Percentiles rank a stretch among this genome's conserved stretches.
phyloP scores from a whole-genome alignment of 164 flowering plant species.

The Stephania japonica region DNA sequence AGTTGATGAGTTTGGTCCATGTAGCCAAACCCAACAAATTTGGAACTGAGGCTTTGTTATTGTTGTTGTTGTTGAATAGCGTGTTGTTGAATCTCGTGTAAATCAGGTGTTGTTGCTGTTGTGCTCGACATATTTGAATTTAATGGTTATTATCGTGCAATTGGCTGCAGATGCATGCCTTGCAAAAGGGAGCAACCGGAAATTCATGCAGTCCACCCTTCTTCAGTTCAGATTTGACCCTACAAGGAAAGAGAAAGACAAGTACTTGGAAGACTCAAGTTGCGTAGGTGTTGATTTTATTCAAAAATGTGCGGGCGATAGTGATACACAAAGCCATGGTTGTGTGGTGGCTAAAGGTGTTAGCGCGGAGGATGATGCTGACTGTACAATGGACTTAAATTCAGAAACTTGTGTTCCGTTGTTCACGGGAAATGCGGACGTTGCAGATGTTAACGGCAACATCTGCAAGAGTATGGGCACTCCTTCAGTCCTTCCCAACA shows the following conservation, averaged over 20 bases:
- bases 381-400: not conserved
- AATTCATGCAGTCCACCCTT: conserved; percentile 72
- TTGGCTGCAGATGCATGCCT: conserved; percentile 66
- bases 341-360: conserved; percentile 3
- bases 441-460: conserved; percentile 9
- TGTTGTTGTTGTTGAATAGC: no score
- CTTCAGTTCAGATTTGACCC: conserved; percentile 56
- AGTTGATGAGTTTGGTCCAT: no score
- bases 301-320: conserved; percentile 2
- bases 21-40: no score
- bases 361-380: conserved; percentile 19
- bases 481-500: conserved; percentile 10
- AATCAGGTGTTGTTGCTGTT: not conserved
- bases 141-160: not conserved
- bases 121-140: no score
- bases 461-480: conserved; percentile 7
- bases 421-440: conserved; percentile 15
- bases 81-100: not conserved
- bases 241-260: conserved; percentile 22
- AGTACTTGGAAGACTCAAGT: conserved; percentile 15
- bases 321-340: not conserved
- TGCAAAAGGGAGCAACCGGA: conserved; percentile 61
- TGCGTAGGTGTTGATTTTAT: conserved; percentile 5
- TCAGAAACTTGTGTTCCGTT: conserved; percentile 9
- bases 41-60: no score